These are phyloP conservation scores for Malassezia japonica DNA, from an alignment of 1,284 basidiomycete genomes.

Conservation along the genomic window DNA sequence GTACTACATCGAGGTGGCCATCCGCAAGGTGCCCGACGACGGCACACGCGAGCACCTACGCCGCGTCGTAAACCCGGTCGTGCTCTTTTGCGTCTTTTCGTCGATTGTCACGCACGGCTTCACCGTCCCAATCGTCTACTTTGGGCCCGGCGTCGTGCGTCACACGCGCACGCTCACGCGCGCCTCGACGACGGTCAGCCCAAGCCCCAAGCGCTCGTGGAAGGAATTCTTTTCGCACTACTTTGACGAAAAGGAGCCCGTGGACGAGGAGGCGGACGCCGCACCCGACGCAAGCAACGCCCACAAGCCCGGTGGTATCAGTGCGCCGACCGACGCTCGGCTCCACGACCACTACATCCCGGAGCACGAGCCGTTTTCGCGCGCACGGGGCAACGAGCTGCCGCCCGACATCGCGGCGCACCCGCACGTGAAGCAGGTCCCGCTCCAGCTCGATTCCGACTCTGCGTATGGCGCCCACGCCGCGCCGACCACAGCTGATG, in stretches of 20 bases:
- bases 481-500: no score
- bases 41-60: conserved; percentile 48
- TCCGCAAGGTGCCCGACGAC: conserved; percentile 51
- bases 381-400: background rate
- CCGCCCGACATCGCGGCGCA: background rate
- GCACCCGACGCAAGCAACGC: background rate
- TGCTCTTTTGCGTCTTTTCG: conserved; percentile 53
- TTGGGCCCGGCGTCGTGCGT: conserved; percentile 23
- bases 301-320: background rate
- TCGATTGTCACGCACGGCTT: conserved; percentile 52
- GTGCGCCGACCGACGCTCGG: no score
- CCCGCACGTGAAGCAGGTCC: background rate
- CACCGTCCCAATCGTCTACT: conserved; percentile 42
- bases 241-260: background rate
- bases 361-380: conserved; percentile 2
- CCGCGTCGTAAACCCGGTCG: conserved; percentile 51
- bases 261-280: background rate
- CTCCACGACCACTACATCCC: background rate
- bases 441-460: no score
- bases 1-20: conserved; percentile 53
- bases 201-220: background rate
- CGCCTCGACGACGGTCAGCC: background rate
- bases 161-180: conserved; percentile 4
- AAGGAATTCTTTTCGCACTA: background rate
- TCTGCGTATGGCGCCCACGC: no score